Evolutionary conservation across 2,329 filamentous ascomycete genomes (phyloP), one percentile per base, ranked within the genome.

Genomic region (Colletotrichum euphorbiae): DNA sequence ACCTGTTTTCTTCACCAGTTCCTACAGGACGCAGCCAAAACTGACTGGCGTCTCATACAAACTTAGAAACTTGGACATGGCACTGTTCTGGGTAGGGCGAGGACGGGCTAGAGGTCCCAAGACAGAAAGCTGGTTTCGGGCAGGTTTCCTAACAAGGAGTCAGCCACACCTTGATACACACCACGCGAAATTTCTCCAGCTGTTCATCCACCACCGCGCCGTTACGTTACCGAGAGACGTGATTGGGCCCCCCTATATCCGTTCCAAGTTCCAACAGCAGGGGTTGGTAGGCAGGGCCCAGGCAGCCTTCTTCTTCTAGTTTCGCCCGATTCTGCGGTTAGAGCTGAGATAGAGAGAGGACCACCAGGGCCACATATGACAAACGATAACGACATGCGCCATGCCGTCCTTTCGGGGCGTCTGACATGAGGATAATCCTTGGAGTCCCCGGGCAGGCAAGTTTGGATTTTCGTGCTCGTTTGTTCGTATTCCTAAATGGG

Each of bases 401-500:
- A 28, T 28, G 28, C 28, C 28, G 28, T 28, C 6, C 28, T 28
- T 28, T 28, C 2, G 28, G 28, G 36, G 11, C 48, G 48, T 51
- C 54, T 57, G 40, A 43, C 54, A 43, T 28, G 43, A 31, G 54
- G 54, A 57, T 57, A 21, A 43, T 24, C 54, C 54, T 36, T 43
- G 38, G 21, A 50, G 13, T 38, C 11, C 36, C 36, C 1, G 11
- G 28, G 11, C 11, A 38, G 28, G 28, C 28, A 28, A 8, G 28
- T 28, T 28, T 28, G 28, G 28, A 2, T 50, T 50, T 17, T 21
- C 24, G 4, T 21, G n/a, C 11, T 59, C 56, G 42, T 24, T 43
- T 59, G 56, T 43, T 59, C 56, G 56, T 59, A 59, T 59, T 59
- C 56, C 56, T 46, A 59, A 59, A 43, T 59, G 42, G 56, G 24